A percentile compares a stretch with the other conserved stretches of the same genome.
Evolutionary conservation across 441 rosid species (phyloP).

Genomic region (Melastoma candidum): DNA sequence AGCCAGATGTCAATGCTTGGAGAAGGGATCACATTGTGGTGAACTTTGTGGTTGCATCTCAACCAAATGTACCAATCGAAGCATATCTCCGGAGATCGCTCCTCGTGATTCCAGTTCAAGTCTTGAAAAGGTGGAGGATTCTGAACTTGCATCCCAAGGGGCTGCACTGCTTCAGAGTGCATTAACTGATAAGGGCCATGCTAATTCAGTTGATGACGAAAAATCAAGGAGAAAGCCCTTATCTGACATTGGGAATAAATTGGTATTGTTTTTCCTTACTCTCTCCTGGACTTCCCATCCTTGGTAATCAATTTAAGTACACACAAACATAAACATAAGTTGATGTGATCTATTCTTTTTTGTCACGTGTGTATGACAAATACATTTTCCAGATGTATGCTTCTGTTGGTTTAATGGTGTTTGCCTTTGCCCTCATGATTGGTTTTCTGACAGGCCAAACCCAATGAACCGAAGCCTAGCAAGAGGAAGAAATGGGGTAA

Average conservation of each 20-base stretch:
- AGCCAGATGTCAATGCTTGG: conserved; percentile 67
- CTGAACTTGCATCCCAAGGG: conserved; percentile 59
- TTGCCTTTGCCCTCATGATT: not conserved
- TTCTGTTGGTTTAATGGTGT: not conserved
- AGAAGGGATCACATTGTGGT: conserved; percentile 49
- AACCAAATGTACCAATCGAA: conserved; percentile 59
- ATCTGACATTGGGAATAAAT: conserved; percentile 74
- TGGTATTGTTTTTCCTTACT: conserved; percentile 28
- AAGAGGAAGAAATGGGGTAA: conserved; percentile 81
- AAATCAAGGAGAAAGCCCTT: conserved; percentile 59
- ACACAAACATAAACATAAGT: no score
- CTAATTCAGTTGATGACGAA: conserved; percentile 28
- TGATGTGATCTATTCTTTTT: no score
- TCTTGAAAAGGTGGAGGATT: conserved; percentile 14
- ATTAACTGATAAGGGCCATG: conserved; percentile 29
- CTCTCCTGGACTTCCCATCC: not conserved
- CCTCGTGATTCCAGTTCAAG: conserved; percentile 14
- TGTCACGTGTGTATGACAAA: no score
- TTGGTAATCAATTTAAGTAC: not conserved
- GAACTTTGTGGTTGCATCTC: conserved; percentile 58
- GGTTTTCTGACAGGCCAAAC: conserved; percentile 39
- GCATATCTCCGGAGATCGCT: conserved; percentile 8
- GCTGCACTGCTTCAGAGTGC: conserved; percentile 80
- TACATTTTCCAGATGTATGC: not conserved
- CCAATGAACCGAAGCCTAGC: conserved; percentile 53